Evolutionary conservation across 2,329 filamentous ascomycete species (phyloP), one percentile per base, ranked within the genome.

Genomic region (Cephalotrichum gorgonifer): DNA sequence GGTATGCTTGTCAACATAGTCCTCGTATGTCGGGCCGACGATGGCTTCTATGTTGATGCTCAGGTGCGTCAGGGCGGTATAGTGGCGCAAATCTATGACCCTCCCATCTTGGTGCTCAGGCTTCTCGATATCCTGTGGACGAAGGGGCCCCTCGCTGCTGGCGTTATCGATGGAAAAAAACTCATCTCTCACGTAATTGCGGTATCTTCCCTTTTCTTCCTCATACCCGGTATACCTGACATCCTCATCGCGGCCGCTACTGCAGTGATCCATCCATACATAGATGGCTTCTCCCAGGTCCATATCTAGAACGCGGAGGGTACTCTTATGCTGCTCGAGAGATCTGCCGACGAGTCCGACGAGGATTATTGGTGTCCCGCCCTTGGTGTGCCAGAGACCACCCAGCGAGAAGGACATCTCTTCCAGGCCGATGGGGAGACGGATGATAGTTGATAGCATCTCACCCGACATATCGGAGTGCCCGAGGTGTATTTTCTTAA

Each of bases 31-130:
- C 6, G 27, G 31, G 6, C 45, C 45, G 5, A 47, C 15, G 8
- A 47, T 28, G 4, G 35, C 35, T 14, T 17, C 17, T 33, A 47
- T 41, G 14, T n/a, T 47, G 31, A 47, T 47, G 28, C 28, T 49
- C 11, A 55, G 44, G 6, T 33, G 49, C 1, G 44, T 51, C 33
- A 55, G 45, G n/a, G 47, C 43, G 2, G 25, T 35, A 5, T 51
- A 54, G 23, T 52, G 50, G 17, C 42, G 41, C 4, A 55, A 28
- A 2, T 47, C 50, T 2, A 52, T 49, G 38, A 55, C 52, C n/a
- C 43, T 30, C 5, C 43, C 33, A 38, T 49, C 54, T 5, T 22
- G 23, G 14, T 47, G 31, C 6, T 49, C 49, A 20, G 50, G 35
- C 0, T 39, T 8, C 31, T 15, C 30, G 0, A 52, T 39, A 3